phyloP scores from a whole-genome alignment of 371 early-diverging fungal genomes.

The Parasitella parasitica region DNA sequence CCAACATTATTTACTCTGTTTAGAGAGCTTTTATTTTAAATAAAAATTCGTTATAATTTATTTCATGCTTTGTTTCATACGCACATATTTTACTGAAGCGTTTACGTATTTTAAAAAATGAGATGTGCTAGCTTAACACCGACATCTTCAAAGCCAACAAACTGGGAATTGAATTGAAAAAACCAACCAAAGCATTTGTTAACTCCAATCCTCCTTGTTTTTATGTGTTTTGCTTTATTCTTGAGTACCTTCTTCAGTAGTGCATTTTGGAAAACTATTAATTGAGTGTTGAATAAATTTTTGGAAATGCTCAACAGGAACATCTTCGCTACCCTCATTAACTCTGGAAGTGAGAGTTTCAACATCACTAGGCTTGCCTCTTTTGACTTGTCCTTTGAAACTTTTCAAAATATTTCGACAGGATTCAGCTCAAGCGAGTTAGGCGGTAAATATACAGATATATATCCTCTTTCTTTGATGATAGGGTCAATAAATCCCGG shows the following conservation, averaged over 20 bases:
- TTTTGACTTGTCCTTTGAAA: slow-evolving; percentile 9
- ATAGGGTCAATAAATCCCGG: not conserved
- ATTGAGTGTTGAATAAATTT: slow-evolving; percentile 13
- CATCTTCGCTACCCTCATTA: slow-evolving; percentile 13
- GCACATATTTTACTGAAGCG: no score
- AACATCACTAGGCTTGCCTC: not conserved
- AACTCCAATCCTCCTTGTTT: no score
- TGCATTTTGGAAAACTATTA: slow-evolving; percentile 9
- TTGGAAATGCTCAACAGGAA: slow-evolving; percentile 10
- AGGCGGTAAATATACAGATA: not conserved
- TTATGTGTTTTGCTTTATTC: no score
- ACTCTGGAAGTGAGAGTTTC: slow-evolving; percentile 1
- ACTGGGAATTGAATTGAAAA: no score
- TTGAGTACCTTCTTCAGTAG: slow-evolving; percentile 11
- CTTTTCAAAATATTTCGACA: not conserved
- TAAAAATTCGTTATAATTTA: no score
- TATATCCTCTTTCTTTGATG: not conserved
- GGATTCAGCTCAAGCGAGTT: not conserved
- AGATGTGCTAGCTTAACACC: no score
- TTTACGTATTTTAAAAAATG: no score
- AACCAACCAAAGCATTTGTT: no score
- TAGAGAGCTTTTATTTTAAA: no score
- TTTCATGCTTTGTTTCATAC: no score
- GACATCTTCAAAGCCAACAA: no score
- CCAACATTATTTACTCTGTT: no score